Conservation (phyloP, 164 flowering plant genomes). For the Dillenia suffruticosa region DNA sequence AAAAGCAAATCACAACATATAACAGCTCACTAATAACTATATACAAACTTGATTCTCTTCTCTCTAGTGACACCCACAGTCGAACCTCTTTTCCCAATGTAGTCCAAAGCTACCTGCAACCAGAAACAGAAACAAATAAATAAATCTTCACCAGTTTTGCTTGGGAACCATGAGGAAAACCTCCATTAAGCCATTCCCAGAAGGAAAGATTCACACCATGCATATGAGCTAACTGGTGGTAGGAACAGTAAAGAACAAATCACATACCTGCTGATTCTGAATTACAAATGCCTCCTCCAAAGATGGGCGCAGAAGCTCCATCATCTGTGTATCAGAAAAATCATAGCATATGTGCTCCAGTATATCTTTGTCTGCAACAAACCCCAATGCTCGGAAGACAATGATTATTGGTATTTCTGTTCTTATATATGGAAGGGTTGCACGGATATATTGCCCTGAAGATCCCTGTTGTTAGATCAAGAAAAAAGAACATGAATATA, state of each 20-base stretch:
- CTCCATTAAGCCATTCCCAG: too few relatives aligned
- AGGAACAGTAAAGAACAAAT: neutral
- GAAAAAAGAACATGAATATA: neutral
- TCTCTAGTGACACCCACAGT: constrained; percentile 96
- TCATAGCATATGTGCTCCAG: constrained; percentile 90
- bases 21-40: constrained; percentile 1
- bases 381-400: constrained; percentile 92
- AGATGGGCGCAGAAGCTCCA: constrained; percentile 95
- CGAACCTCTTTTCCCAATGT: constrained; percentile 95
- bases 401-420: constrained; percentile 93
- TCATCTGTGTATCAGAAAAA: constrained; percentile 71
- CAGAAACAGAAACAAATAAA: constrained; percentile 1
- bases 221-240: too few relatives aligned
- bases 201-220: too few relatives aligned
- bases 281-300: constrained; percentile 97
- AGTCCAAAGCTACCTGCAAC: constrained; percentile 89
- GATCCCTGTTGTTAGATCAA: constrained; percentile 59
- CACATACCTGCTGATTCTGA: constrained; percentile 84
- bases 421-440: constrained; percentile 92
- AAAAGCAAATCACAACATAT: neutral
- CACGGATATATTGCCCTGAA: constrained; percentile 91
- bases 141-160: too few relatives aligned
- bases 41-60: constrained; percentile 88
- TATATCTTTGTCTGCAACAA: constrained; percentile 97
- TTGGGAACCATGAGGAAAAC: too few relatives aligned